Percentiles rank a stretch among this genome's conserved stretches.
phyloP scores from a whole-genome alignment of 495 filamentous ascomycete genomes.

The Aspergillus incahuasiensis region DNA sequence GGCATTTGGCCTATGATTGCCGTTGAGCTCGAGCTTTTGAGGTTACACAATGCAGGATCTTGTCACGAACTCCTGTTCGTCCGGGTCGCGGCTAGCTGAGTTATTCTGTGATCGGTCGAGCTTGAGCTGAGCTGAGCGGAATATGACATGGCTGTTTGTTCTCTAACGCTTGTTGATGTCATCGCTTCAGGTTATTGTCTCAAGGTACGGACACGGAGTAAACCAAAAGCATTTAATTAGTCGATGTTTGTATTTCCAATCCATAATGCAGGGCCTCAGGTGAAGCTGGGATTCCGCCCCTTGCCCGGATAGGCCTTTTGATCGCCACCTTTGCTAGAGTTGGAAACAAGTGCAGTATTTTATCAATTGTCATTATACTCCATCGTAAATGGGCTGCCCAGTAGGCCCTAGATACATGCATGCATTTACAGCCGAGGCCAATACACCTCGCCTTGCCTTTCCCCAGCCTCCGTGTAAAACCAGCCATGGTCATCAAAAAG shows the following conservation, averaged over 20 bases:
- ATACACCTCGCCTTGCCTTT: background rate
- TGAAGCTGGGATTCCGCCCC: no score
- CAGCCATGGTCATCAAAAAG: background rate
- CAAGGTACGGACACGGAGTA: no score
- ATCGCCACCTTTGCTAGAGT: no score
- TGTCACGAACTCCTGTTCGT: slow-evolving; percentile 1
- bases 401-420: background rate
- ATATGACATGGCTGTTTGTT: background rate
- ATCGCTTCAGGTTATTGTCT: no score
- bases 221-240: no score
- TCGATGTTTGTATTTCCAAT: no score
- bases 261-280: no score
- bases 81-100: background rate
- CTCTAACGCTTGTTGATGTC: background rate
- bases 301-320: no score
- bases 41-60: slow-evolving; percentile 3
- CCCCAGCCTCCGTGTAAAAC: background rate
- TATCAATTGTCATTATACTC: background rate
- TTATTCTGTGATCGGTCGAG: background rate
- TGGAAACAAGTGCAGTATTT: background rate
- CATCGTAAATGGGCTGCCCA: background rate
- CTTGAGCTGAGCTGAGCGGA: background rate
- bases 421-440: background rate
- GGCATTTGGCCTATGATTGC: background rate
- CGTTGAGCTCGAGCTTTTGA: background rate